These are phyloP conservation scores for Aspergillus persii DNA, from an alignment of 2,329 filamentous ascomycete genomes.

Conservation along the genomic window DNA sequence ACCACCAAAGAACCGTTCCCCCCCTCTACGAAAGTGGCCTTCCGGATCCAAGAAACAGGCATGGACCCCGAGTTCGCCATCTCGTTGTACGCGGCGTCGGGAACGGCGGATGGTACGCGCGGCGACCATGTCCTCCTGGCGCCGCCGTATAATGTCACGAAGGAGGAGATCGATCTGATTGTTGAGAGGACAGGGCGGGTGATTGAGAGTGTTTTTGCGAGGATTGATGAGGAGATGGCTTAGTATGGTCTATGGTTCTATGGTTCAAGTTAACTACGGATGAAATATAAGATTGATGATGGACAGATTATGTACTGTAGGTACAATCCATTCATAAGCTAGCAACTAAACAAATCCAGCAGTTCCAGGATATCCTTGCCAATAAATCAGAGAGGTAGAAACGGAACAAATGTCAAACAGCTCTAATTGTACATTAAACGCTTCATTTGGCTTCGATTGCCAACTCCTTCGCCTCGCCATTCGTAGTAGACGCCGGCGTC, in stretches of 20 bases:
- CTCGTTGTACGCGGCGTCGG: slow-evolving; percentile 62
- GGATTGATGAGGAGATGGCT: neutral
- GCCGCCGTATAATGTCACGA: slow-evolving; percentile 65
- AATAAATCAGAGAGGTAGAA: neutral
- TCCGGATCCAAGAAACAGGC: slow-evolving; percentile 52
- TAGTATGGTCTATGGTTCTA: no score
- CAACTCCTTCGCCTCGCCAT: slow-evolving; percentile 22
- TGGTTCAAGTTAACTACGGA: no score
- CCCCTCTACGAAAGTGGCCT: slow-evolving; percentile 45
- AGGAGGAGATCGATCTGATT: slow-evolving; percentile 56
- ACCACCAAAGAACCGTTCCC: slow-evolving; percentile 54
- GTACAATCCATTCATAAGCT: neutral
- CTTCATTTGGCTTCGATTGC: slow-evolving; percentile 27
- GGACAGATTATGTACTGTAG: neutral
- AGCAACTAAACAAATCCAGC: neutral
- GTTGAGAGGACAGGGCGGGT: slow-evolving; percentile 53
- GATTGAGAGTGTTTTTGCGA: slow-evolving; percentile 50
- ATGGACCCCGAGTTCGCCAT: slow-evolving; percentile 47
- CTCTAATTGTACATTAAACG: slow-evolving; percentile 18
- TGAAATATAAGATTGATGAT: no score
- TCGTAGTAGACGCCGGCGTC: slow-evolving; percentile 22
- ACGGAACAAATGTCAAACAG: neutral
- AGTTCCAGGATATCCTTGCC: neutral
- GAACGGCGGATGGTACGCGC: slow-evolving; percentile 56
- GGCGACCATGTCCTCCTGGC: slow-evolving; percentile 71